Conservation (phyloP, 352 stramenopile genomes). For the Phytophthora hibernalis region DNA sequence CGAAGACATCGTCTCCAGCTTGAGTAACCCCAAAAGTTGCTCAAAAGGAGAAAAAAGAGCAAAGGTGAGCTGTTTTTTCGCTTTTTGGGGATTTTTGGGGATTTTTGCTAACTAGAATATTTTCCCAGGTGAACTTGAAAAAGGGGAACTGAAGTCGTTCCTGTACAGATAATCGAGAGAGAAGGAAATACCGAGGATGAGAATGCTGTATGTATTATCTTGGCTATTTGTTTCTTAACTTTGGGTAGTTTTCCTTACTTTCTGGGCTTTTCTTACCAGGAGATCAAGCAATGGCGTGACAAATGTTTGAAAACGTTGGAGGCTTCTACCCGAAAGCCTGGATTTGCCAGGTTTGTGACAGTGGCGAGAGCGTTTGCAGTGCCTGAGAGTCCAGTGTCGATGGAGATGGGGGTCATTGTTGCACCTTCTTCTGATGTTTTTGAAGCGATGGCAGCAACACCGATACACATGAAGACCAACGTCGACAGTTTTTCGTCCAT, state of each 20-base stretch:
- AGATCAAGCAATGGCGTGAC: slow-evolving; percentile 47
- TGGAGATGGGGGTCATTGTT: slow-evolving; percentile 38
- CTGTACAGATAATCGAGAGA: slow-evolving; percentile 23
- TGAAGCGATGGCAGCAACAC: slow-evolving; percentile 19
- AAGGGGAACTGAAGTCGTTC: not conserved
- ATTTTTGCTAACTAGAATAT: not conserved
- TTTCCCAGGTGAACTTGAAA: slow-evolving; percentile 11
- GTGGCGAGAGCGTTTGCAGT: slow-evolving; percentile 49
- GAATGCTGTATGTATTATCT: slow-evolving; percentile 19
- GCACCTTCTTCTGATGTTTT: slow-evolving; percentile 21
- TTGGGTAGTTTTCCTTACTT: not conserved
- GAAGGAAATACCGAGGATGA: slow-evolving; percentile 19
- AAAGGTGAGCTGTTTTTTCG: slow-evolving; percentile 10
- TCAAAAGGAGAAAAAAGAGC: slow-evolving; percentile 8
- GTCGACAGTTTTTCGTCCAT: slow-evolving; percentile 56
- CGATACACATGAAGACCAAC: slow-evolving; percentile 47
- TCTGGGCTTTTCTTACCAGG: slow-evolving; percentile 26
- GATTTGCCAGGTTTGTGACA: slow-evolving; percentile 48
- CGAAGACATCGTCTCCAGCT: slow-evolving; percentile 17
- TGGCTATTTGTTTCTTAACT: not conserved
- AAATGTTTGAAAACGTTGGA: slow-evolving; percentile 49
- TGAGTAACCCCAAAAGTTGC: slow-evolving; percentile 27
- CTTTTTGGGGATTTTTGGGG: too few species aligned
- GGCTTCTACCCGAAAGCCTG: slow-evolving; percentile 32
- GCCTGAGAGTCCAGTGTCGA: slow-evolving; percentile 20